Base-by-base conservation (phyloP, 257 asterid species). In the Lantana camara region DNA sequence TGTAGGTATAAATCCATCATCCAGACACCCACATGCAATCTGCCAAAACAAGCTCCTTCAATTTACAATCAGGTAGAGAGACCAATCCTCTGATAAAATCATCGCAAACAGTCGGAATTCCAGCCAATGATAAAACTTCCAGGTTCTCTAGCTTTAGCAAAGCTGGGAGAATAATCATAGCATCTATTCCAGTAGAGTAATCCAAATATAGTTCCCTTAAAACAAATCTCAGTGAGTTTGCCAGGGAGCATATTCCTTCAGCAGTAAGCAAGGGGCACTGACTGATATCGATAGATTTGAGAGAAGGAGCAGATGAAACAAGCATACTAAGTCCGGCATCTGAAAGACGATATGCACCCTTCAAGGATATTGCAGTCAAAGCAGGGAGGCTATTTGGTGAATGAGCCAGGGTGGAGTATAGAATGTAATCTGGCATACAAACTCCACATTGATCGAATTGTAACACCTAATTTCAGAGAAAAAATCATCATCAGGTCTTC, bases 331-430 rank as follows among this genome's bases (percentile, higher is more conserved):
- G 75, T 60, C 98, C 98, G 65, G 67, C 71, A 70, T 93, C 98
- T 32, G 97, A 72, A 71, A 93, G 90, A 41, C 97, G 95, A 78
- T 87, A 93, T n/a, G 97, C 98, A 67, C 90, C 96, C 85, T 77
- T 82, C 76, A 93, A 75, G 5, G 98, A 93, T 62, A 89, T 16
- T 1, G 84, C 67, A 55, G 91, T 72, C 73, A 93, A 68, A 54
- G 85, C 80, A 60, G 95, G 85, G 60, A 93, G 85, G 67, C 79
- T 60, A 54, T 79, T 78, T 41, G 88, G 79, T 17, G 84, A 74
- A 66, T 73, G 72, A 57, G 94, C 93, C 71, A 89, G 75, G 20
- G 96, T 66, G 59, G 77, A 71, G 17, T 64, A 35, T 22, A 89
- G 69, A 61, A 57, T 59, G 69, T 74, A 85, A 75, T 93, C 98